Percentiles rank a stretch among this genome's conserved stretches.
These are phyloP conservation scores for Hanseniaspora meyeri DNA, from an alignment of 805 yeast species.

Conservation along the genomic window DNA sequence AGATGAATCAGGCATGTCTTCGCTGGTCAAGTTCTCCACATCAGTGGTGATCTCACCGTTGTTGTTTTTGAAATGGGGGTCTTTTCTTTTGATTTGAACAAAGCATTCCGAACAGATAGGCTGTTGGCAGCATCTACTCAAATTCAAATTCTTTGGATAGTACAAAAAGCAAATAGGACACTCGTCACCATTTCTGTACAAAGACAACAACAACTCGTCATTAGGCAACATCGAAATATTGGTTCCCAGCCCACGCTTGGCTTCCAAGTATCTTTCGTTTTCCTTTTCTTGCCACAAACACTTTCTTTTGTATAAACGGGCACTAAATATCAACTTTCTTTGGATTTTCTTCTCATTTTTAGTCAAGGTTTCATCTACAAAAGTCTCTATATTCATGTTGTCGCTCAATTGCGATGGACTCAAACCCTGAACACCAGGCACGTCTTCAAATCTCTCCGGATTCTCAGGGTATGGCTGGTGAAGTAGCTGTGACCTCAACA, in stretches of 20 bases:
- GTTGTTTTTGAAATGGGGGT: conserved; percentile 57
- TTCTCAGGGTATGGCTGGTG: conserved; percentile 40
- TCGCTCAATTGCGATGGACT: conserved; percentile 14
- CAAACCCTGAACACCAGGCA: conserved; percentile 23
- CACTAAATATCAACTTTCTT: conserved; percentile 25
- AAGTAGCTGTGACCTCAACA: conserved; percentile 39
- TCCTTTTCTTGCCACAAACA: conserved; percentile 42
- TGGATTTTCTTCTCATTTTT: conserved; percentile 25
- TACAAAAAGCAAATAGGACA: conserved; percentile 91
- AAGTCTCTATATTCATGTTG: conserved; percentile 21
- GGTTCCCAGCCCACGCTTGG: conserved; percentile 30
- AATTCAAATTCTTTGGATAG: conserved; percentile 66
- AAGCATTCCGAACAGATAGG: conserved; percentile 94
- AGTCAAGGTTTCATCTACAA: conserved; percentile 22
- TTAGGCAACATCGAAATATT: conserved; percentile 24
- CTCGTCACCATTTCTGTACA: conserved; percentile 62
- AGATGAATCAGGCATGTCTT: conserved; percentile 29
- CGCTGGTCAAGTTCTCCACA: conserved; percentile 16
- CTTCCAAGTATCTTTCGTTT: conserved; percentile 49
- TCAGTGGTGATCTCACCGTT: conserved; percentile 23
- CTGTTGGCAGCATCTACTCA: conserved; percentile 80
- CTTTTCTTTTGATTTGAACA: conserved; percentile 83
- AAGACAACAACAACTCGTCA: conserved; percentile 36
- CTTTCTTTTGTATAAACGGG: conserved; percentile 31
- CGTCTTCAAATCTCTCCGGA: conserved; percentile 27